Conservation (phyloP, 2,329 filamentous ascomycete species). For the Orbilia brochopaga region DNA sequence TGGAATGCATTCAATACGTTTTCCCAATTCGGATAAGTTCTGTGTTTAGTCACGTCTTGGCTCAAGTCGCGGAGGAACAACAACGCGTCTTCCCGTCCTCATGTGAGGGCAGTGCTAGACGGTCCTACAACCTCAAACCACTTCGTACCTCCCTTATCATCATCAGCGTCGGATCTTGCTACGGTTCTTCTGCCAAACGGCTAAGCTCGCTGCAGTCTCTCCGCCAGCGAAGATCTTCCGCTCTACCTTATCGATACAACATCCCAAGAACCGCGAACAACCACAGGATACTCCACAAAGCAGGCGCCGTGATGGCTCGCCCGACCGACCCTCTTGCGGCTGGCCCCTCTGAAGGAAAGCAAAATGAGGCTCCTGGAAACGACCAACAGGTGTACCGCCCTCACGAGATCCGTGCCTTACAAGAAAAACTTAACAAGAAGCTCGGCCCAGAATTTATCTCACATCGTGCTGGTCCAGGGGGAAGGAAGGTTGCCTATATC, state of each 20-base stretch:
- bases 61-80: constrained; percentile 10
- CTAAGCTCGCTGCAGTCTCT: no score
- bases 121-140: background rate
- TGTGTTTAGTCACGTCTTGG: background rate
- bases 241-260: background rate
- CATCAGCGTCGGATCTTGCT: no score
- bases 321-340: constrained; percentile 5
- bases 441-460: constrained; percentile 96
- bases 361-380: background rate
- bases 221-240: no score
- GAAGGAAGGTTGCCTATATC: constrained; percentile 88
- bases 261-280: background rate
- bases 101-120: background rate
- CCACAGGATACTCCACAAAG: background rate
- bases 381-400: constrained; percentile 71
- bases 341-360: constrained; percentile 10
- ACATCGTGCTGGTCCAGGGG: constrained; percentile 78
- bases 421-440: constrained; percentile 86
- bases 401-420: constrained; percentile 85
- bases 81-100: constrained; percentile 37
- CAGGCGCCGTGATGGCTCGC: constrained; percentile 16
- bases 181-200: no score
- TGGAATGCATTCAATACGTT: no score
- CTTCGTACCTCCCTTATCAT: background rate
- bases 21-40: no score